phyloP scores from a whole-genome alignment of 164 flowering plant genomes.

The Annona cherimola region DNA sequence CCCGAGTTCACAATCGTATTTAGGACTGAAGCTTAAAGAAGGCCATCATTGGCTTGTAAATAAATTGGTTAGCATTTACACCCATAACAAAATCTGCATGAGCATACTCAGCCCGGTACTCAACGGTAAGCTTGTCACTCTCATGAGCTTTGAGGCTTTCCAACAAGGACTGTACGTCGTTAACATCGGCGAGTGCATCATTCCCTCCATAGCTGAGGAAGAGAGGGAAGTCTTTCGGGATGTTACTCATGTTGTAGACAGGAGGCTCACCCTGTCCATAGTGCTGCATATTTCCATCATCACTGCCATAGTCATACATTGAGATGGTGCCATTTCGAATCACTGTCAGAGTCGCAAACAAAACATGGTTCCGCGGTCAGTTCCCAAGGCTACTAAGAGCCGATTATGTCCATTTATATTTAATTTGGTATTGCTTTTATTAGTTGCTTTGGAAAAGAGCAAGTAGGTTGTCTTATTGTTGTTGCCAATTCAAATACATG shows the following conservation, averaged over 20 bases:
- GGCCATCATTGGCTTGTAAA: conserved; percentile 58
- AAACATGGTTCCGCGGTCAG: neutral
- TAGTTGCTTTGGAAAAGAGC: no score
- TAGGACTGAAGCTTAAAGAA: conserved; percentile 41
- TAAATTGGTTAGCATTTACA: conserved; percentile 54
- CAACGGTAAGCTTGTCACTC: conserved; percentile 44
- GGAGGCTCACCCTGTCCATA: conserved; percentile 73
- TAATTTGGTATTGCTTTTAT: neutral
- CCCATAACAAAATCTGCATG: conserved; percentile 74
- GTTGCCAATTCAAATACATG: neutral
- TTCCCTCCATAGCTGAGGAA: conserved; percentile 72
- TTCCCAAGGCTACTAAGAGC: neutral
- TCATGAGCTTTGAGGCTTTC: conserved; percentile 51
- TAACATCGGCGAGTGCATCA: conserved; percentile 55
- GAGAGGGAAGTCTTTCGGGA: conserved; percentile 63
- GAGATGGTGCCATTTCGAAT: conserved; percentile 46
- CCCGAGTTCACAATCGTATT: neutral
- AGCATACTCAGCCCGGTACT: conserved; percentile 54
- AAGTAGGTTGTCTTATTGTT: no score
- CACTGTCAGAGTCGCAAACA: conserved; percentile 30
- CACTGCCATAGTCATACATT: conserved; percentile 60
- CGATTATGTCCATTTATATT: neutral
- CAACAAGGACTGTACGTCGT: conserved; percentile 52
- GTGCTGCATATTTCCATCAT: conserved; percentile 43
- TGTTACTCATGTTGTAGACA: conserved; percentile 50